Conservation (phyloP, 2,329 filamentous ascomycete genomes). For the Verticillium nonalfalfae region DNA sequence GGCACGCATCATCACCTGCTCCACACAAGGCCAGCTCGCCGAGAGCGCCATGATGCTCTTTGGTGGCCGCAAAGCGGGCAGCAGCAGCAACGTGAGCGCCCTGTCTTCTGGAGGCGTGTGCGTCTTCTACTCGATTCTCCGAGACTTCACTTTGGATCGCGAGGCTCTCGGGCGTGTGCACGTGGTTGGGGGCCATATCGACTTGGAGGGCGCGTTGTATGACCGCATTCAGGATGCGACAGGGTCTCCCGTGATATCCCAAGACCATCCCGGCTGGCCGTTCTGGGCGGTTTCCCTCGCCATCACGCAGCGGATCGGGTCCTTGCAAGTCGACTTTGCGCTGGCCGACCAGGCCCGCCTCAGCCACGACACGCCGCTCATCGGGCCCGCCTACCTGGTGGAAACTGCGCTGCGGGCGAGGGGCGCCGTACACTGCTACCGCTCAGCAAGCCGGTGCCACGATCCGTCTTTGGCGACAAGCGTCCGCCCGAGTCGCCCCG, state of each 20-base stretch:
- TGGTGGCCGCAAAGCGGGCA: neutral
- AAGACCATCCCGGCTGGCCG: neutral
- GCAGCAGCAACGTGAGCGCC: neutral
- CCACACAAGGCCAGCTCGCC: neutral
- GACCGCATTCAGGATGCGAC: neutral
- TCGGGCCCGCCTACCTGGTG: neutral
- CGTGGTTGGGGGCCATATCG: neutral
- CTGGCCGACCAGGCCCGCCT: neutral
- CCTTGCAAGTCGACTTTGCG: neutral
- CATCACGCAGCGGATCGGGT: neutral
- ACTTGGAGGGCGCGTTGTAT: neutral
- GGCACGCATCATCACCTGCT: neutral
- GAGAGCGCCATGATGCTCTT: neutral
- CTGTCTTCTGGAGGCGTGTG: neutral
- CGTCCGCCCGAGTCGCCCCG: neutral
- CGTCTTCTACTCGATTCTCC: neutral
- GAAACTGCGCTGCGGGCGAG: neutral
- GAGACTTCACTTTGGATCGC: neutral
- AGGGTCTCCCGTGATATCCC: neutral
- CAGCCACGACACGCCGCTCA: neutral
- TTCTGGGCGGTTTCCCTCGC: neutral
- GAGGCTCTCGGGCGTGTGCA: neutral
- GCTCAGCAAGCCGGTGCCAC: neutral
- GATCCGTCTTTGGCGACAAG: neutral
- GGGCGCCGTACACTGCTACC: neutral